A percentile compares a stretch with the other conserved stretches of the same genome.
phyloP scores from a whole-genome alignment of 306 rosid species.

The Dicorynia guianensis region DNA sequence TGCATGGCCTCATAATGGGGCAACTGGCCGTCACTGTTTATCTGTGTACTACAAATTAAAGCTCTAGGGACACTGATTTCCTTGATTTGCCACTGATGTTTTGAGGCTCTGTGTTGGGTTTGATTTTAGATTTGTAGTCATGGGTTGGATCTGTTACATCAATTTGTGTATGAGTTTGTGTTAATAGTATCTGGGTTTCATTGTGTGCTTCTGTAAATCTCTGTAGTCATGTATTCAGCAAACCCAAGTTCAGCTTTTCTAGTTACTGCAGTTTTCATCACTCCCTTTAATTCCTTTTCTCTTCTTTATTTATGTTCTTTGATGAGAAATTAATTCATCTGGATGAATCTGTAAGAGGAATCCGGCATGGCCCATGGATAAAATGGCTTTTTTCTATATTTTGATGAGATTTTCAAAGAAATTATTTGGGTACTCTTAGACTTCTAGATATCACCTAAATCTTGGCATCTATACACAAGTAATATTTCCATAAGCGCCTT shows the following conservation, averaged over 20 bases:
- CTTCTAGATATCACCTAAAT: too few relatives aligned
- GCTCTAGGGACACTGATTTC: background rate
- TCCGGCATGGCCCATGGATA: too few relatives aligned
- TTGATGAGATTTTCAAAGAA: too few relatives aligned
- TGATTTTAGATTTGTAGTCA: background rate
- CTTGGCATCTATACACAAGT: too few relatives aligned
- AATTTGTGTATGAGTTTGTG: too few relatives aligned
- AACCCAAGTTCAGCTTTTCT: constrained; percentile 18
- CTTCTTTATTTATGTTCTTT: background rate
- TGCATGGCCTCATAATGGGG: too few relatives aligned
- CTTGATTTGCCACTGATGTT: background rate
- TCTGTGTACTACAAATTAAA: background rate
- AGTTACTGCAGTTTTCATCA: background rate
- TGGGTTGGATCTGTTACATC: background rate
- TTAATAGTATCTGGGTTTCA: background rate
- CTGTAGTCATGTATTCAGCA: background rate
- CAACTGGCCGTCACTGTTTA: background rate
- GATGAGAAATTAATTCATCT: constrained; percentile 1
- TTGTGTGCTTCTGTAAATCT: constrained; percentile 30
- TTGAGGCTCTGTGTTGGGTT: constrained; percentile 28
- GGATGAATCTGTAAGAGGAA: too few relatives aligned
- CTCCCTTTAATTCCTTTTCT: background rate
- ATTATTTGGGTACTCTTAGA: too few relatives aligned
- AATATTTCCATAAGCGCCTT: too few relatives aligned
- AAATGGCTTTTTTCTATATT: too few relatives aligned